Percentiles rank a stretch among this genome's conserved stretches.
Evolutionary conservation across 1,139 yeast species (phyloP).

Genomic region (Fermentozyma sake): DNA sequence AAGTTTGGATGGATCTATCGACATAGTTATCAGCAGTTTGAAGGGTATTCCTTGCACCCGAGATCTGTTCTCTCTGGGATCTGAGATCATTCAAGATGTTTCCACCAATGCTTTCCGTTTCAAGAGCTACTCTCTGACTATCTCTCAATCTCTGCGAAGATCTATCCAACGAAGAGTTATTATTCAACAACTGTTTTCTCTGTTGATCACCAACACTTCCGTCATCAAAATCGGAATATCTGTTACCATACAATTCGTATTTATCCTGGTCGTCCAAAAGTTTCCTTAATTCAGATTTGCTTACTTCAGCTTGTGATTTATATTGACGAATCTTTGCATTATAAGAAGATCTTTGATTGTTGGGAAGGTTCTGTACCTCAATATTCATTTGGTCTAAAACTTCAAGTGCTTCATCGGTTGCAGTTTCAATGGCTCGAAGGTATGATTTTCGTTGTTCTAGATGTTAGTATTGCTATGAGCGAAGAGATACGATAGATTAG

Average conservation of each 20-base stretch:
- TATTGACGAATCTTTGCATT: slow-evolving; percentile 71
- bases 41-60: slow-evolving; percentile 77
- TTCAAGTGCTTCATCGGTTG: slow-evolving; percentile 76
- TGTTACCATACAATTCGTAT: slow-evolving; percentile 60
- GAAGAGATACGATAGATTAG: neutral
- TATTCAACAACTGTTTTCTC: slow-evolving; percentile 73
- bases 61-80: slow-evolving; percentile 89
- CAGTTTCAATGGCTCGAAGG: slow-evolving; percentile 58
- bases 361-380: slow-evolving; percentile 78
- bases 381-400: slow-evolving; percentile 75
- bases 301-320: slow-evolving; percentile 54
- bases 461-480: slow-evolving; percentile 10
- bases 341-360: slow-evolving; percentile 60
- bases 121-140: slow-evolving; percentile 85
- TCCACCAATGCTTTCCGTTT: slow-evolving; percentile 90
- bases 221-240: slow-evolving; percentile 29
- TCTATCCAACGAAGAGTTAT: slow-evolving; percentile 78
- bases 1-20: slow-evolving; percentile 81
- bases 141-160: slow-evolving; percentile 81
- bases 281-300: slow-evolving; percentile 49
- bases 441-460: slow-evolving; percentile 45
- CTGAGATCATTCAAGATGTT: slow-evolving; percentile 84
- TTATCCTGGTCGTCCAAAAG: slow-evolving; percentile 63
- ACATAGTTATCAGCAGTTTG: slow-evolving; percentile 91
- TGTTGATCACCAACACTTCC: slow-evolving; percentile 59